Evolutionary conservation across 768 basidiomycete genomes (phyloP).

Genomic region (Lentinula edodes): DNA sequence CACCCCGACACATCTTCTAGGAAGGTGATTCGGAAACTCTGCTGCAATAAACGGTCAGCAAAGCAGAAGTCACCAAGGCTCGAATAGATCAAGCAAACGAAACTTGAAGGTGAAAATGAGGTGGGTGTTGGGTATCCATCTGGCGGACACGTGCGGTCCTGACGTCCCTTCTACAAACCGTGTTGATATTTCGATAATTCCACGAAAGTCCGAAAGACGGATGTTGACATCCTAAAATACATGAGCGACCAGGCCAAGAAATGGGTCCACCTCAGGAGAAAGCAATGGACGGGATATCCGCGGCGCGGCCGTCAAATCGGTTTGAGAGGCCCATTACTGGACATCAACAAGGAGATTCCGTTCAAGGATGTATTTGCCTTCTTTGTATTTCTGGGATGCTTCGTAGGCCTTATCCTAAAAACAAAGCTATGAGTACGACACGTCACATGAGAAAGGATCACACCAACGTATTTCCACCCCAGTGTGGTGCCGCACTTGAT

Average conservation of each 20-base stretch:
- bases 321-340: constrained; percentile 39
- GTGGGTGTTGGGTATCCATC: background rate
- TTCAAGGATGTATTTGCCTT: constrained; percentile 97
- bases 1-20: background rate
- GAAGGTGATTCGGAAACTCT: background rate
- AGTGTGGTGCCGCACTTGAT: constrained; percentile 80
- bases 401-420: constrained; percentile 88
- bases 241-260: constrained; percentile 13
- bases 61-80: background rate
- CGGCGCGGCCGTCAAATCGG: constrained; percentile 4
- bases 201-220: background rate
- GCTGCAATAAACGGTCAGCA: constrained; percentile 6
- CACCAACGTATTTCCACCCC: constrained; percentile 97
- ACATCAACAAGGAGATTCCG: constrained; percentile 85
- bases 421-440: constrained; percentile 8
- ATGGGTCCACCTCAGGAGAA: constrained; percentile 9
- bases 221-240: constrained; percentile 8
- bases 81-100: background rate
- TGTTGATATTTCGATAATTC: background rate
- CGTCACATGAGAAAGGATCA: constrained; percentile 1
- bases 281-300: constrained; percentile 5
- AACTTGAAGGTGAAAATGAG: background rate
- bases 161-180: constrained; percentile 6
- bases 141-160: background rate
- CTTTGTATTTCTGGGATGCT: constrained; percentile 91